Percentiles rank a stretch among this genome's conserved stretches.
Evolutionary conservation across 139 green algal genomes (phyloP).

Genomic region (Tetradesmus lagerheimii): DNA sequence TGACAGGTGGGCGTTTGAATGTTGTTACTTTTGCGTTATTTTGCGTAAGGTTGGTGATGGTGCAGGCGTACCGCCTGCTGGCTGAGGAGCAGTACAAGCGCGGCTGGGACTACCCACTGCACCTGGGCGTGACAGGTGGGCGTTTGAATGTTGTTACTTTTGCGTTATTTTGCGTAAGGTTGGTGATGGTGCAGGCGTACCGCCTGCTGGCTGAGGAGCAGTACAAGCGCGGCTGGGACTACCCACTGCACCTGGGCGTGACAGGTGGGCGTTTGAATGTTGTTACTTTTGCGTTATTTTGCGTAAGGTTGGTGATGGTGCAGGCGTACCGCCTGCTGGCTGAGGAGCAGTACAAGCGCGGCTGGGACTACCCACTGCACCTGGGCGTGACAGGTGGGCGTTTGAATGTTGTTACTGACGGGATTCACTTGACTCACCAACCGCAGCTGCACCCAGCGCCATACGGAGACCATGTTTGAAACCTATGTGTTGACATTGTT

Average conservation of each 20-base stretch:
- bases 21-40: background rate
- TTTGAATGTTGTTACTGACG: background rate
- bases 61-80: constrained; percentile 90
- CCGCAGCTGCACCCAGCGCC: too few species aligned
- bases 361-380: constrained; percentile 99
- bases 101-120: constrained; percentile 98
- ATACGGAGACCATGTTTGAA: too few species aligned
- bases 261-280: constrained; percentile 64
- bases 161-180: constrained; percentile 77
- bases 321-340: constrained; percentile 92
- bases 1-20: constrained; percentile 76
- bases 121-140: constrained; percentile 94
- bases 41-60: constrained; percentile 83
- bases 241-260: constrained; percentile 97
- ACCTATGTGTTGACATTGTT: too few species aligned
- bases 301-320: constrained; percentile 84
- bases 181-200: constrained; percentile 80
- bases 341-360: constrained; percentile 91
- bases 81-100: constrained; percentile 91
- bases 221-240: constrained; percentile 95
- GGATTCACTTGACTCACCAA: too few species aligned
- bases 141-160: background rate
- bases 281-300: background rate
- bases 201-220: constrained; percentile 94
- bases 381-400: constrained; percentile 89